phyloP scores from a whole-genome alignment of 768 basidiomycete genomes.

The Dentipellis sp. region DNA sequence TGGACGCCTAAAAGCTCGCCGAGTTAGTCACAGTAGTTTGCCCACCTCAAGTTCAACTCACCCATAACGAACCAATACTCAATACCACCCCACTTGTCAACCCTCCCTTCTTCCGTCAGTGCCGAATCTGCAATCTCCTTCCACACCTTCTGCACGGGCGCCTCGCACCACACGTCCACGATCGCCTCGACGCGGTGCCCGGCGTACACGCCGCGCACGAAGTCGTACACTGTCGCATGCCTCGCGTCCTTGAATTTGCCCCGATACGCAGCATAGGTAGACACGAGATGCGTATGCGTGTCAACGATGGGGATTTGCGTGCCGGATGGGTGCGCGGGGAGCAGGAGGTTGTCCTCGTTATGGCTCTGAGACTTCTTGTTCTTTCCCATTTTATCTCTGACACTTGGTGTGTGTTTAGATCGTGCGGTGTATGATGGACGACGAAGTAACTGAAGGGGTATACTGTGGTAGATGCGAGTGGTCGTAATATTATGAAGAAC shows the following conservation, averaged over 20 bases:
- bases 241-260: conserved; percentile 50
- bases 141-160: conserved; percentile 56
- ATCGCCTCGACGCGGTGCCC: conserved; percentile 52
- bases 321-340: conserved; percentile 8
- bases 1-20: conserved; percentile 44
- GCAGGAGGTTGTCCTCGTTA: conserved; percentile 7
- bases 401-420: too few species aligned
- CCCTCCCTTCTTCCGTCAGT: conserved; percentile 36
- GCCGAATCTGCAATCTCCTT: conserved; percentile 69
- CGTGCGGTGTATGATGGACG: too few species aligned
- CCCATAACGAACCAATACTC: conserved; percentile 84
- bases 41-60: conserved; percentile 16
- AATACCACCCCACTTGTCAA: conserved; percentile 51
- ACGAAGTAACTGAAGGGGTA: too few species aligned
- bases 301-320: conserved; percentile 48
- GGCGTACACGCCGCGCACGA: conserved; percentile 53
- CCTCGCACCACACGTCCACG: conserved; percentile 88
- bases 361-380: conserved; percentile 3
- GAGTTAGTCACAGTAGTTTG: background rate
- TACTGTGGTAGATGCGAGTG: too few species aligned
- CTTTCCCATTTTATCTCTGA: conserved; percentile 7
- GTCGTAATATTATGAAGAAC: too few species aligned
- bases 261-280: conserved; percentile 59
- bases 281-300: conserved; percentile 79
- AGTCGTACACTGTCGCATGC: conserved; percentile 52